These are phyloP conservation scores for Pinus tabuliformis DNA, from an alignment of 75 land plant genomes.

Conservation along the genomic window DNA sequence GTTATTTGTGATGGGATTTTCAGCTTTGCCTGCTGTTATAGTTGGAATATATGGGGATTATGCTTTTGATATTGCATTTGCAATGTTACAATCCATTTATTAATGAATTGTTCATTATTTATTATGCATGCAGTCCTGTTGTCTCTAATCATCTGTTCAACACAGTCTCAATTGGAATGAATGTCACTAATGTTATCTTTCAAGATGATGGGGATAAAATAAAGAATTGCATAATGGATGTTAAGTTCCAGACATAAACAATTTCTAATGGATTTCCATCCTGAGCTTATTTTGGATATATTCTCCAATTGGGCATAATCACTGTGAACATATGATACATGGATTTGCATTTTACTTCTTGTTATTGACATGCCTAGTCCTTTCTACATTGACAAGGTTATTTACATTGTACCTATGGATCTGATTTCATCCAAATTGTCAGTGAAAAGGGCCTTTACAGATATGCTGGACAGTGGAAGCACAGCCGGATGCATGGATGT, in stretches of 20 bases:
- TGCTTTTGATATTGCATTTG: not conserved
- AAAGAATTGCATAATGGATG: not conserved
- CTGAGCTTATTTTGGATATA: not conserved
- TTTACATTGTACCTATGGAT: not conserved
- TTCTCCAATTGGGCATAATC: not conserved
- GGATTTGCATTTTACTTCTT: not conserved
- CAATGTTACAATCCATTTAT: constrained; percentile 2
- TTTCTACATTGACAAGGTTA: not conserved
- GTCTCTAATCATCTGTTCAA: not conserved
- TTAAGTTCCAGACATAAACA: too few species aligned
- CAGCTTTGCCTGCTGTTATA: not conserved
- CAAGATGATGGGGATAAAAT: not conserved
- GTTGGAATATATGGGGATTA: not conserved
- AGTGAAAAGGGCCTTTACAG: constrained; percentile 88
- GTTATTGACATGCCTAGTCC: not conserved
- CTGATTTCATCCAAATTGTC: constrained; percentile 5
- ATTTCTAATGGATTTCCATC: not conserved
- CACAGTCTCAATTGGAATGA: not conserved
- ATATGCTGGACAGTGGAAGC: constrained; percentile 97
- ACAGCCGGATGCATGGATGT: constrained; percentile 93
- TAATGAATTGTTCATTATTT: not conserved
- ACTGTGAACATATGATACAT: not conserved
- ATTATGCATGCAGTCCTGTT: not conserved
- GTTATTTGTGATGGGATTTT: not conserved
- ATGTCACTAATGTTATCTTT: not conserved